A percentile compares a stretch with the other conserved stretches of the same genome.
phyloP scores from a whole-genome alignment of 1,139 yeast species.

The Lizanozyma gosingica region DNA sequence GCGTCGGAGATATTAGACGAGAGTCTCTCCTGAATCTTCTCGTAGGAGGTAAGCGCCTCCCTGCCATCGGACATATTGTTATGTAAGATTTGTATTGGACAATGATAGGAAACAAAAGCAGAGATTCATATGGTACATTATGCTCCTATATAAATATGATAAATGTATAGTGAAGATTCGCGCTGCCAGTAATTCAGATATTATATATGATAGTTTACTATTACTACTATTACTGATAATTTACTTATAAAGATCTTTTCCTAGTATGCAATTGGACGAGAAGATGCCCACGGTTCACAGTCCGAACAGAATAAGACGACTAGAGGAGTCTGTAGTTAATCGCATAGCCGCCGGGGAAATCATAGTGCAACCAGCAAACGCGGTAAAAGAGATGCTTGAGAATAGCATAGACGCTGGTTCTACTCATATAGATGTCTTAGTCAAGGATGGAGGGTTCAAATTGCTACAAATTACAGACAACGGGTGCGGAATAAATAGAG shows the following conservation, averaged over 20 bases:
- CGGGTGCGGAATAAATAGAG: conserved; percentile 40
- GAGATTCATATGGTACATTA: too few relatives aligned
- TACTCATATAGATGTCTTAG: conserved; percentile 39
- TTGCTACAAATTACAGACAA: conserved; percentile 45
- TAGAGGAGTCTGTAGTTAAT: conserved; percentile 68
- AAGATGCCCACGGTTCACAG: neutral
- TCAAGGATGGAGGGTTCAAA: conserved; percentile 48
- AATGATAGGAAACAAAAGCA: too few relatives aligned
- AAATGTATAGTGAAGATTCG: too few relatives aligned
- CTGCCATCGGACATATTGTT: neutral
- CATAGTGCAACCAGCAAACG: conserved; percentile 85
- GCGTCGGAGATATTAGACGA: conserved; percentile 17
- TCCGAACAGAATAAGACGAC: conserved; percentile 21
- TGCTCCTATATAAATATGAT: too few relatives aligned
- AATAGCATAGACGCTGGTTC: conserved; percentile 46
- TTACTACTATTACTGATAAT: too few relatives aligned
- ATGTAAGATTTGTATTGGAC: too few relatives aligned
- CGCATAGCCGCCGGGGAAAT: conserved; percentile 97
- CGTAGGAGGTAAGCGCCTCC: conserved; percentile 10
- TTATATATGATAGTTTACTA: too few relatives aligned
- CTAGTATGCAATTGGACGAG: neutral
- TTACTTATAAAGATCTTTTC: too few relatives aligned
- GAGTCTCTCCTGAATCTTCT: conserved; percentile 15
- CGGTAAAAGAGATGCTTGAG: conserved; percentile 48
- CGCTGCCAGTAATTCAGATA: too few relatives aligned